A percentile compares a stretch with the other conserved stretches of the same genome.
These are phyloP conservation scores for Aspergillus quadricinctus DNA, from an alignment of 2,329 filamentous ascomycete species.

Conservation along the genomic window DNA sequence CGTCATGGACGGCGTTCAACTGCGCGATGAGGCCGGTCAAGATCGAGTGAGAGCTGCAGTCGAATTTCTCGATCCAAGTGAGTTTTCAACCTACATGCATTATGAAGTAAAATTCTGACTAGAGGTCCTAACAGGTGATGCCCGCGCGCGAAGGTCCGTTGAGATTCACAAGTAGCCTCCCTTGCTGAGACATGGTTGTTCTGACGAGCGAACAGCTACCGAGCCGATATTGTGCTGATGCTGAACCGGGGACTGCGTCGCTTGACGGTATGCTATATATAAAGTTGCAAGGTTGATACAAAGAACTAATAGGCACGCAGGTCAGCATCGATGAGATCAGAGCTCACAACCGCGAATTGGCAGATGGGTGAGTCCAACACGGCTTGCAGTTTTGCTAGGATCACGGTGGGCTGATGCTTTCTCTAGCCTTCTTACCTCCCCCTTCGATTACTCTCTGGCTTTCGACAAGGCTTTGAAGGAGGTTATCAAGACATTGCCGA, in stretches of 20 bases:
- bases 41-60: slow-evolving; percentile 82
- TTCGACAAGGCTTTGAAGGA: slow-evolving; percentile 90
- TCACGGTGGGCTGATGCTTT: slow-evolving; percentile 12
- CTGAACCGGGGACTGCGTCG: slow-evolving; percentile 58
- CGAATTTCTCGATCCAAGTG: slow-evolving; percentile 92
- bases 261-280: slow-evolving; percentile 45
- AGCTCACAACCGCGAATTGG: slow-evolving; percentile 77
- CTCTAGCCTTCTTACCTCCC: slow-evolving; percentile 64
- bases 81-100: slow-evolving; percentile 27
- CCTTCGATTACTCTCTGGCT: slow-evolving; percentile 82
- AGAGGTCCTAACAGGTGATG: slow-evolving; percentile 46
- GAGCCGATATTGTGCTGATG: slow-evolving; percentile 80
- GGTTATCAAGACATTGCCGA: slow-evolving; percentile 74
- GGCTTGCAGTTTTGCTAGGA: background rate
- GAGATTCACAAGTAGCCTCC: slow-evolving; percentile 1
- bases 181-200: background rate
- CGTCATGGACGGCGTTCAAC: slow-evolving; percentile 66
- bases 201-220: slow-evolving; percentile 62
- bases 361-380: slow-evolving; percentile 51
- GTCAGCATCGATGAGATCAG: slow-evolving; percentile 89
- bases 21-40: slow-evolving; percentile 78
- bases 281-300: background rate
- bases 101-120: slow-evolving; percentile 11
- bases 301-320: slow-evolving; percentile 22
- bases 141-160: slow-evolving; percentile 50